Base-by-base conservation (phyloP, 208 protist genomes). In the Crithidia acanthocephali region DNA sequence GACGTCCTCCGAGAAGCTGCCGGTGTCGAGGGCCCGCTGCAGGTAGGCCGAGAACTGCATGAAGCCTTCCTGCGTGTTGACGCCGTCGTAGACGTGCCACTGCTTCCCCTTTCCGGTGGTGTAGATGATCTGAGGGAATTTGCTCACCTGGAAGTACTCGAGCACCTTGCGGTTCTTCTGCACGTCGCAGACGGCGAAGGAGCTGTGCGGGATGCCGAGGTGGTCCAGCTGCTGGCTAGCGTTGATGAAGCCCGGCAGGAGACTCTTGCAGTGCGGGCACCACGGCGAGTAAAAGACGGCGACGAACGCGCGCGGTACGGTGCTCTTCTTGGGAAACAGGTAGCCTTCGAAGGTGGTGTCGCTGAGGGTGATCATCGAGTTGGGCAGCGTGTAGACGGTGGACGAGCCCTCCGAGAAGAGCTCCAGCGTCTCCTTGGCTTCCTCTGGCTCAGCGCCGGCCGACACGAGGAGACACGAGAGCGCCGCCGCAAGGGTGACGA, bases 261-360 rank as follows among this genome's bases (percentile, higher is more conserved):
- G 51, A 30, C 42, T 60, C 59, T 92, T 93, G 80, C 92, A 97
- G 66, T 94, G 89, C 20, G 57, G 71, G 73, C 92, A 97, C 86
- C 89, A 94, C 45, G 92, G 89, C 7, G 92, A 81, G 79, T 89
- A 95, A 61, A 92, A 83, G 27, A 97, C 84, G 32, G 94, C 77
- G 27, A 97, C 68, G 79, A 90, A 97, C 51, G 92, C 68, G 25
- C 62, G 75, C 2, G 71, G 37, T 0, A 68, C 45, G 30, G 63
- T 52, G n/a, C 9, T 23, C 56, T 74, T 66, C 15, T 48, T 50
- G 57, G 87, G 57, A 56, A 94, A 95, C 16, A 95, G 81, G 59
- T 83, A 74, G 37, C 70, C 70, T 50, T 97, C 84, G 64, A 95
- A 95, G 50, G 75, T 94, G 11, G 65, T 59, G 44, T 85, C 79